Base-by-base conservation (phyloP, 2,329 filamentous ascomycete species). In the Lecanicillium sp. region DNA sequence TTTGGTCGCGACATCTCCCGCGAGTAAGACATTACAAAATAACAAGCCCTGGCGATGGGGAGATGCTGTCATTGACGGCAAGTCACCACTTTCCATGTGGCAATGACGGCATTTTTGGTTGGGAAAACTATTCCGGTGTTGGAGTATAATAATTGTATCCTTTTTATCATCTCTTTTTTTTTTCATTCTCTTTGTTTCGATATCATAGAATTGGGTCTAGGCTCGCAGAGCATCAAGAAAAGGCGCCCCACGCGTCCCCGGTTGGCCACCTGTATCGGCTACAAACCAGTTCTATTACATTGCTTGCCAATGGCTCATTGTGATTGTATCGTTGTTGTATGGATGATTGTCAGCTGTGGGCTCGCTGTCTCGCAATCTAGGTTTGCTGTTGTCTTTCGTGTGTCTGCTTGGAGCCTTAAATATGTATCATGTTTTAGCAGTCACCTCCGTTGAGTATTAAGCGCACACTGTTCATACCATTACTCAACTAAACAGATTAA, bases 1-100 rank as follows among this genome's bases (percentile, higher is more conserved):
- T 98, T 98, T 63, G 93, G 93, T 53, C 90, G 93, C 66, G 93
- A 98, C 62, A 88, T 97, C 44, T 91, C 87, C 37, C 79, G 87
- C 61, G 87, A 91, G 71, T 90, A 82, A 65, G 21, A 0, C 8
- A 19, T 17, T 6, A 3, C 11, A 14, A 30, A 45, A 17, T 21
- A 24, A 30, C 14, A 5, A 26, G 19, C 33, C 2, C 19, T 38
- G 10, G 11, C 3, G 3, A 30, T 8, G 19, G 35, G 5, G 14
- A n/a, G n/a, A 12, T 4, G 2, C 3, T 7, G 26, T 2, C 14
- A n/a, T 38, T 24, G 29, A 6, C 12, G 12, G 15, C 15, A 10
- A 35, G 21, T 21, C 26, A 21, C 15, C n/a, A 38, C 8, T 9
- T 9, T 26, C 20, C 8, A 21, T 3, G 14, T 12, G 26, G 44